Conservation (phyloP, 495 filamentous ascomycete genomes). For the Stereocaulon alpinum region DNA sequence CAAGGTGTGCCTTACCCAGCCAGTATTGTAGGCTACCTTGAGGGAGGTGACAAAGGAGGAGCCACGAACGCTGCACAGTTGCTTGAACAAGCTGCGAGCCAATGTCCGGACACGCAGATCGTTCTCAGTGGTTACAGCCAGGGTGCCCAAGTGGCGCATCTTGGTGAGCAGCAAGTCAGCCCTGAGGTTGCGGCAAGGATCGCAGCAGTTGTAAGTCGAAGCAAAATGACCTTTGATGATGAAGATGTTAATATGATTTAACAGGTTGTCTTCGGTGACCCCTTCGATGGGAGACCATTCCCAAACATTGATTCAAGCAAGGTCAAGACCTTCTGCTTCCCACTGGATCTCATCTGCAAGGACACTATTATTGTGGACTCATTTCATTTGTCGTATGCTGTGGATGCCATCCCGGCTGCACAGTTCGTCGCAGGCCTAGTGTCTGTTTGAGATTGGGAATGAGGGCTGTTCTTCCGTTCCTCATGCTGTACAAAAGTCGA, state of each 20-base stretch:
- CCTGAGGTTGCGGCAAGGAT: constrained; percentile 22
- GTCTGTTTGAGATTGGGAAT: not conserved
- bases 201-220: constrained; percentile 23
- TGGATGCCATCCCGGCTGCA: constrained; percentile 39
- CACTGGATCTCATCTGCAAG: constrained; percentile 46
- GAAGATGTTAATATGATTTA: constrained; percentile 20
- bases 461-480: not conserved
- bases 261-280: constrained; percentile 51
- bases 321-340: constrained; percentile 42
- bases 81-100: constrained; percentile 35
- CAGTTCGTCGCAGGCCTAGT: constrained; percentile 27
- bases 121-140: constrained; percentile 54
- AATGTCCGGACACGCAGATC: constrained; percentile 51
- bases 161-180: constrained; percentile 32
- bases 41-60: constrained; percentile 32
- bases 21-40: constrained; percentile 28
- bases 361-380: constrained; percentile 37
- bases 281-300: constrained; percentile 37
- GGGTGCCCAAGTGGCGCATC: constrained; percentile 43
- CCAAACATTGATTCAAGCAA: constrained; percentile 35
- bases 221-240: not conserved
- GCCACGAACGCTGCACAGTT: constrained; percentile 38
- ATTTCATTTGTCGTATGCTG: constrained; percentile 41
- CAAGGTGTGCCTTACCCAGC: constrained; percentile 50
- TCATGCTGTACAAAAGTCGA: not conserved